Percentiles rank a stretch among this genome's conserved stretches.
Evolutionary conservation across 176 grass and related monocot species (phyloP).

Genomic region (Aegilops longissima): DNA sequence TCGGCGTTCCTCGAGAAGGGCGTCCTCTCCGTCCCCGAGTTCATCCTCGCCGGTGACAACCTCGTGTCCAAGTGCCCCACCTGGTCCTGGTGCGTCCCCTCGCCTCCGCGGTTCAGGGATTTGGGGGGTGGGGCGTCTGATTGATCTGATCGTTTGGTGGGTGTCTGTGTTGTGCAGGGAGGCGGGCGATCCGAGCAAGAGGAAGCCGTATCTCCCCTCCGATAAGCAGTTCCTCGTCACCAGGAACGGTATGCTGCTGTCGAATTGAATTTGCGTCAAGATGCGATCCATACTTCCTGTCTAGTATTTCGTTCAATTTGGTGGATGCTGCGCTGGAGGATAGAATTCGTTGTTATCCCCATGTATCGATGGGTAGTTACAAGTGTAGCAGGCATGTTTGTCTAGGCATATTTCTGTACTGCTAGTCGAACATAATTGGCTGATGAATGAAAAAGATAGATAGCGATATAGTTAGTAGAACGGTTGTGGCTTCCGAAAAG

Average conservation of each 20-base stretch:
- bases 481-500: background rate
- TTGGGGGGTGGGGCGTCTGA: background rate
- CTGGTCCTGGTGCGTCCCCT: slow-evolving; percentile 81
- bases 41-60: slow-evolving; percentile 92
- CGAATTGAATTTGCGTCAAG: background rate
- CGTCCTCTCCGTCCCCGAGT: slow-evolving; percentile 89
- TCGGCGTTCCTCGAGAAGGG: slow-evolving; percentile 97
- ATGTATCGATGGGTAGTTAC: background rate
- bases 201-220: slow-evolving; percentile 65
- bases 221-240: slow-evolving; percentile 92
- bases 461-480: background rate
- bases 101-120: background rate
- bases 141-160: slow-evolving; percentile 34
- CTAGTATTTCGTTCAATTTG: background rate
- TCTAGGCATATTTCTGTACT: background rate
- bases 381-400: background rate
- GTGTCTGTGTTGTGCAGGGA: slow-evolving; percentile 59
- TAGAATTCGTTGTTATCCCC: slow-evolving; percentile 1
- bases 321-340: background rate
- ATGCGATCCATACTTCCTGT: background rate
- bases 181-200: slow-evolving; percentile 80
- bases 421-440: background rate
- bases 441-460: background rate
- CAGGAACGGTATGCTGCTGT: slow-evolving; percentile 66
- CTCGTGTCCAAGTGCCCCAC: slow-evolving; percentile 98